Evolutionary conservation across 2,329 filamentous ascomycete genomes (phyloP).

Genomic region (Colletotrichum orbiculare): DNA sequence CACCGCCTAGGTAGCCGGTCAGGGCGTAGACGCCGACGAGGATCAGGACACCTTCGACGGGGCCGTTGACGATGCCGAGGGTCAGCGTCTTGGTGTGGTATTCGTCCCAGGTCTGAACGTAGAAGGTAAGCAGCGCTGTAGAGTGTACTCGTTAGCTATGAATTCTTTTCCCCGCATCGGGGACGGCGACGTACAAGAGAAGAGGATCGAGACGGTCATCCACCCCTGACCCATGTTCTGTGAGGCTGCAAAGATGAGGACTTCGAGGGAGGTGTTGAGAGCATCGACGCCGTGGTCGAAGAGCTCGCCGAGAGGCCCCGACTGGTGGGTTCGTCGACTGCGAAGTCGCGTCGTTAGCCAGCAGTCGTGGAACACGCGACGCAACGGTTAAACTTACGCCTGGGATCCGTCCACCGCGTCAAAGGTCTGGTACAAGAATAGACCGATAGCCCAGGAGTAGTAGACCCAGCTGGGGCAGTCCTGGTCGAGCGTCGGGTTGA

Average conservation of each 20-base stretch:
- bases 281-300: conserved; percentile 99
- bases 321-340: conserved; percentile 88
- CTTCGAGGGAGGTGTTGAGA: conserved; percentile 93
- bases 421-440: conserved; percentile 98
- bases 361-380: background rate
- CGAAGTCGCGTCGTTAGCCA: conserved; percentile 3
- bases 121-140: conserved; percentile 91
- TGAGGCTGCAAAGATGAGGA: conserved; percentile 88
- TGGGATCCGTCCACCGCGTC: conserved; percentile 96
- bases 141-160: conserved; percentile 18
- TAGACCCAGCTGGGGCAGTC: conserved; percentile 98
- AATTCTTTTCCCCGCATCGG: conserved; percentile 1
- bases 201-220: conserved; percentile 85
- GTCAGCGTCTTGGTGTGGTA: conserved; percentile 98
- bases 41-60: conserved; percentile 92
- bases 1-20: conserved; percentile 87
- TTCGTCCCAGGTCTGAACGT: conserved; percentile 99
- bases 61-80: conserved; percentile 90
- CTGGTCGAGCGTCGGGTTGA: conserved; percentile 91
- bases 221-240: conserved; percentile 95
- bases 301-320: conserved; percentile 92
- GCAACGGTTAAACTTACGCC: conserved; percentile 69
- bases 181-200: conserved; percentile 72
- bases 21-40: conserved; percentile 84
- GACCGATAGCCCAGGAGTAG: conserved; percentile 85